phyloP scores from a whole-genome alignment of 768 basidiomycete species.

The Boletus reticuloceps region DNA sequence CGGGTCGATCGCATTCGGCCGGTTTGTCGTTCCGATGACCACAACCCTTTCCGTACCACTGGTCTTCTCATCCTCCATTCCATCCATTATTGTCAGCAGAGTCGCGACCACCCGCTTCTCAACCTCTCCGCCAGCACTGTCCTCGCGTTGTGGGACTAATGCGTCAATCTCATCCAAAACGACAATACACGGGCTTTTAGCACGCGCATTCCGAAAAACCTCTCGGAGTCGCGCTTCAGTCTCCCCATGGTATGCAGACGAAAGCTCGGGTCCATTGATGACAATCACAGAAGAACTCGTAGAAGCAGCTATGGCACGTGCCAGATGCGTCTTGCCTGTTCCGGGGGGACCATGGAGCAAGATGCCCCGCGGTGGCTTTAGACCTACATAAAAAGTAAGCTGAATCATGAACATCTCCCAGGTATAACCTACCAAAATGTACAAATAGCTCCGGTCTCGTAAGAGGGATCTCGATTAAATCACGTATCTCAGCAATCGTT shows the following conservation, averaged over 20 bases:
- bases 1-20: constrained; percentile 94
- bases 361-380: constrained; percentile 96
- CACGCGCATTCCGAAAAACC: constrained; percentile 82
- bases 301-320: constrained; percentile 88
- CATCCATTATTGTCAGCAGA: constrained; percentile 91
- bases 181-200: constrained; percentile 85
- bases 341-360: constrained; percentile 95
- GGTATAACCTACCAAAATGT: constrained; percentile 56
- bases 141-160: constrained; percentile 86
- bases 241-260: constrained; percentile 95
- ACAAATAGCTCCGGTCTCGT: constrained; percentile 77
- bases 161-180: constrained; percentile 97
- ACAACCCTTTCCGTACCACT: constrained; percentile 65
- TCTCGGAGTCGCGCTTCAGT: constrained; percentile 89
- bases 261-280: constrained; percentile 93
- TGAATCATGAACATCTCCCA: constrained; percentile 13
- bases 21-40: constrained; percentile 94
- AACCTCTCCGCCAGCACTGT: constrained; percentile 89
- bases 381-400: constrained; percentile 41
- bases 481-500: constrained; percentile 83
- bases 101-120: constrained; percentile 96
- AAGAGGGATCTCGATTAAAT: constrained; percentile 84
- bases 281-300: constrained; percentile 86
- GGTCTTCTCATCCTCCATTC: constrained; percentile 56
- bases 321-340: constrained; percentile 96